Evolutionary conservation across 2,329 filamentous ascomycete species (phyloP), one percentile per base, ranked within the genome.

Genomic region (Monilinia laxa): DNA sequence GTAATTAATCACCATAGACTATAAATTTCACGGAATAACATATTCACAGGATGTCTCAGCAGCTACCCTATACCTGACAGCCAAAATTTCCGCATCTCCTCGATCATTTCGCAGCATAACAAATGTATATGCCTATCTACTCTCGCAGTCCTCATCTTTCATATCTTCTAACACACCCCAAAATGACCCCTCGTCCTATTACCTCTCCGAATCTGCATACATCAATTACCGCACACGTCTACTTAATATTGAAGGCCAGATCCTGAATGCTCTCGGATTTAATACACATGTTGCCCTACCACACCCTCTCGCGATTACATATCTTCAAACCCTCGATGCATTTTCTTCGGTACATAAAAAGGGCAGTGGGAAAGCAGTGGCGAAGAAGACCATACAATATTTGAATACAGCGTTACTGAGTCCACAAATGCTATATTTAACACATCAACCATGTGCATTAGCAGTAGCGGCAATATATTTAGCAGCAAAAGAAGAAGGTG

Each of bases 391-490:
- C 0, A 81, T 96, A 54, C 87, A 88, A 62, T 89, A 96, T 75
- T 83, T 98, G n/a, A 98, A 97, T 77, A 87, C 91, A 10, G 89
- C 91, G 2, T 81, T 99, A 14, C 79, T 97, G 45, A 95, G 90
- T 55, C 93, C 95, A 11, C 94, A 98, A 78, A 82, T 96, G 76
- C 81, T 97, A 18, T 97, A 96, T 77, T 81, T 96, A 38, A 98
- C 95, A 3, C 93, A 97, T 75, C 95, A 98, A 76, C 94, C 95
- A 1, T 85, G 90, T 69, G 86, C 89, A 31, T 81, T 99, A 12
- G 94, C 95, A 5, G 92, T 92, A 2, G 91, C 93, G 1, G 92
- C 93, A 0, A 90, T 97, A 42, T 99, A 98, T 76, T 86, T 92
- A n/a, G 91, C 94, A 0, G 90, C 92, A 0, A 85, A 89, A 55